phyloP scores from a whole-genome alignment of 2,329 filamentous ascomycete species.

The Dothiorella sarmentorum region DNA sequence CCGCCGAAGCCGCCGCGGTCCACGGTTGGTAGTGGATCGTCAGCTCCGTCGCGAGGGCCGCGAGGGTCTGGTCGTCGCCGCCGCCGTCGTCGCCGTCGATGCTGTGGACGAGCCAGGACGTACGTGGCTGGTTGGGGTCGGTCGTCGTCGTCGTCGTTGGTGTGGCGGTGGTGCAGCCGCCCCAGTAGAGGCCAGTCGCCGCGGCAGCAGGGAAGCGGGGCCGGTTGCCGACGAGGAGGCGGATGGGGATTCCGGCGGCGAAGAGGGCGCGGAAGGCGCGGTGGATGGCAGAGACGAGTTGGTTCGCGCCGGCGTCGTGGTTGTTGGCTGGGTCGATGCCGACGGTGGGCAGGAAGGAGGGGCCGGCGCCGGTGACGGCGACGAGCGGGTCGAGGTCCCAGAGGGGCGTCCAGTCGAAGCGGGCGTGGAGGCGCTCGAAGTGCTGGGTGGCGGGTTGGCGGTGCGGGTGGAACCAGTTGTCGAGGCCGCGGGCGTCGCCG shows the following conservation, averaged over 20 bases:
- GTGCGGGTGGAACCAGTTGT: too few species aligned
- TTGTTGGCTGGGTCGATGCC: neutral
- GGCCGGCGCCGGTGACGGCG: too few species aligned
- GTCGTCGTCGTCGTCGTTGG: neutral
- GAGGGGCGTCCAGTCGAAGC: neutral
- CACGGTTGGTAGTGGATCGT: neutral
- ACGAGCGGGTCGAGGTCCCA: conserved; percentile 9
- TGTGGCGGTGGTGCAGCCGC: neutral
- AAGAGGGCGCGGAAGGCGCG: neutral
- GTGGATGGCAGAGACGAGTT: neutral
- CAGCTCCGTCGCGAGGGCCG: neutral
- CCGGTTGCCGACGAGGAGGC: conserved; percentile 2
- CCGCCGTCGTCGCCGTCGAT: neutral
- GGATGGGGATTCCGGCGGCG: neutral
- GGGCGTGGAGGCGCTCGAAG: neutral
- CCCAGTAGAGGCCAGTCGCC: conserved; percentile 3
- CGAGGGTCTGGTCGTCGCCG: neutral
- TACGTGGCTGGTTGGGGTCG: too few species aligned
- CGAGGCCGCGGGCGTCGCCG: neutral
- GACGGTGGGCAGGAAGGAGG: neutral
- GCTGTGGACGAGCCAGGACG: too few species aligned
- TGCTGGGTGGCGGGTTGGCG: too few species aligned
- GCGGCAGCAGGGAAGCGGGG: neutral
- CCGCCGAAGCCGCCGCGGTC: neutral
- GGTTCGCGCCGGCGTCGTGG: neutral